Conservation (phyloP, 1,139 yeast species). For the Suhomyces chickasaworum region DNA sequence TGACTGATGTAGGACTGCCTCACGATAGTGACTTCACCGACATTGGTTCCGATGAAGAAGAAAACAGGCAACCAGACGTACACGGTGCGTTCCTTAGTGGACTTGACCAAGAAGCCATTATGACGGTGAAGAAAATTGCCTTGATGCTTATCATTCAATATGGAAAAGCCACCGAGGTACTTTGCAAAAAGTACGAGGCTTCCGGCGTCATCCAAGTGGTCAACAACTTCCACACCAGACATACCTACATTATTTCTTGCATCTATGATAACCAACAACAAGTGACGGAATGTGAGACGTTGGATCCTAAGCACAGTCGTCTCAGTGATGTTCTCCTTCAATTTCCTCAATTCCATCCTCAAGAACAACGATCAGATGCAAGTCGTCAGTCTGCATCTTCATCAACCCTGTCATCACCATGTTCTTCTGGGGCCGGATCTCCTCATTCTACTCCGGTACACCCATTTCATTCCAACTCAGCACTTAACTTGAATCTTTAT, state of each 20-base stretch:
- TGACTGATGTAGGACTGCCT: constrained; percentile 11
- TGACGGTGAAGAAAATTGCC: constrained; percentile 45
- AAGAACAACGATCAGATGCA: background rate
- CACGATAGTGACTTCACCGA: constrained; percentile 20
- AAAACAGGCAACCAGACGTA: constrained; percentile 48
- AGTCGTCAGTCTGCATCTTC: constrained; percentile 4
- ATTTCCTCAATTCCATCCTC: constrained; percentile 21
- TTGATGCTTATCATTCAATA: constrained; percentile 50
- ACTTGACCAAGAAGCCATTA: constrained; percentile 44
- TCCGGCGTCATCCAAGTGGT: constrained; percentile 47
- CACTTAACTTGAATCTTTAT: constrained; percentile 11
- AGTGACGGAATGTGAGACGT: constrained; percentile 16
- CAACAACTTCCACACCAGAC: constrained; percentile 34
- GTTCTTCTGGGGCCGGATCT: constrained; percentile 11
- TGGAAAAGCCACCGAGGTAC: constrained; percentile 54
- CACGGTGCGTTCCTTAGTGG: constrained; percentile 56
- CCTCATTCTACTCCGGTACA: constrained; percentile 13
- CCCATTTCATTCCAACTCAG: constrained; percentile 13
- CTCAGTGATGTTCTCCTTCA: constrained; percentile 33
- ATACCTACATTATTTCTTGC: constrained; percentile 26
- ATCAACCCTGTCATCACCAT: constrained; percentile 10
- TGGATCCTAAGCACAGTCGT: constrained; percentile 24
- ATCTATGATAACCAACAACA: constrained; percentile 30
- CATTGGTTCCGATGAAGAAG: constrained; percentile 22
- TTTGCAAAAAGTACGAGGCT: constrained; percentile 53